Evolutionary conservation across 345 rosid species (phyloP), one percentile per base, ranked within the genome.

Genomic region (Durio zibethinus): DNA sequence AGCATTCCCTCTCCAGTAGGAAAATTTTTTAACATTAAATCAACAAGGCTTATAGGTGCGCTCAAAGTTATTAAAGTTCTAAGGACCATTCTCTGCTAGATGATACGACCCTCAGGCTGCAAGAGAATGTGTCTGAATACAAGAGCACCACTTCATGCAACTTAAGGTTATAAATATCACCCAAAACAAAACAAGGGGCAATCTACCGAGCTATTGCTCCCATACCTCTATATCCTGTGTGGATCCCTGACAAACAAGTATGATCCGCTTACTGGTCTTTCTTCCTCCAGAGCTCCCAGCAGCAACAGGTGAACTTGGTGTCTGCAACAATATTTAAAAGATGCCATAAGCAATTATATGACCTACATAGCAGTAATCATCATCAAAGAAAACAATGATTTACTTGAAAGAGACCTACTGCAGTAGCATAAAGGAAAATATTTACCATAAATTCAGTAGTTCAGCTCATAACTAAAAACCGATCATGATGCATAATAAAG

Each of bases 281-380:
- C 97, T 90, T 67, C 99, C 97, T 20, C 54, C 91, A 62, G 90
- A 86, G 82, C 86, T 85, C 80, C 91, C 97, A 82, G 77, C 76
- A 74, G 90, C 92, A 80, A 93, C 78, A 76, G 99, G 98, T 48
- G 97, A 93, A 74, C 78, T 81, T 40, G 99, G 97, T 75, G 98
- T 95, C 99, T 95, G 94, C 87, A 86, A 77, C 45, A 72, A 77
- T 73, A 78, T 45, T 45, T 69, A 69, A 69, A 68, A 69, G 38
- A 69, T 18, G 27, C 5, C 73, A 69, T 66, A 47, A 27, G 5
- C 21, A 69, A 69, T 45, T 3, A 45, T 27, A 45, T 14, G 73
- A 25, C 36, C 2, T 69, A 14, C 5, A 45, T 3, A 33, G 33
- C 48, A 21, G 33, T 21, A 42, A 67, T 21, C 48, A 31, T 66